phyloP scores from a whole-genome alignment of 176 grass and related monocot species.

The Poa annua region DNA sequence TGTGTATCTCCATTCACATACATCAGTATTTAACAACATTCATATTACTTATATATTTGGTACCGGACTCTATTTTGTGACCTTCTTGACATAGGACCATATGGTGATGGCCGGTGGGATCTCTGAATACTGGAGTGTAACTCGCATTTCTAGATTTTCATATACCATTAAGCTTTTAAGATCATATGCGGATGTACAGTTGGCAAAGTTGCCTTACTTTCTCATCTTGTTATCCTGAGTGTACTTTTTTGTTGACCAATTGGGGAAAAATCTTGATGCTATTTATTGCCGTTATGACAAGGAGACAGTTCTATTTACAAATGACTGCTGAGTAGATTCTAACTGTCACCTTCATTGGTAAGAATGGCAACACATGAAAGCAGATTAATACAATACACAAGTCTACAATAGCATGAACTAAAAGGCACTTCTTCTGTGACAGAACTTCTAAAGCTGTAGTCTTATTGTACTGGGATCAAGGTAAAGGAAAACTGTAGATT shows the following conservation, averaged over 20 bases:
- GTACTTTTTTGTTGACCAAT: background rate
- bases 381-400: constrained; percentile 32
- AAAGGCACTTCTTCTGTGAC: constrained; percentile 30
- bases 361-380: constrained; percentile 26
- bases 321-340: constrained; percentile 25
- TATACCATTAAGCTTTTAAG: constrained; percentile 7
- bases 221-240: background rate
- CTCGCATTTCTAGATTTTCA: background rate
- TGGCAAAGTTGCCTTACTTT: constrained; percentile 11
- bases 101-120: background rate
- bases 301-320: constrained; percentile 43
- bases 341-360: constrained; percentile 36
- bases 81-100: constrained; percentile 22
- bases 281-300: constrained; percentile 23
- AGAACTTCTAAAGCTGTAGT: constrained; percentile 44
- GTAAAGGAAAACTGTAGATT: constrained; percentile 28
- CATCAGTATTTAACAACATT: background rate
- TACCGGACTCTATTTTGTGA: background rate
- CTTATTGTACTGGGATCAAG: constrained; percentile 56
- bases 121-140: background rate
- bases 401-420: constrained; percentile 39
- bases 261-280: constrained; percentile 15
- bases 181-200: background rate
- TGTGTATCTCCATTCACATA: background rate
- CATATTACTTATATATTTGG: constrained; percentile 4